Percentiles rank a stretch among this genome's conserved stretches.
Evolutionary conservation across 2,329 filamentous ascomycete genomes (phyloP).

Genomic region (Colletotrichum sansevieriae): DNA sequence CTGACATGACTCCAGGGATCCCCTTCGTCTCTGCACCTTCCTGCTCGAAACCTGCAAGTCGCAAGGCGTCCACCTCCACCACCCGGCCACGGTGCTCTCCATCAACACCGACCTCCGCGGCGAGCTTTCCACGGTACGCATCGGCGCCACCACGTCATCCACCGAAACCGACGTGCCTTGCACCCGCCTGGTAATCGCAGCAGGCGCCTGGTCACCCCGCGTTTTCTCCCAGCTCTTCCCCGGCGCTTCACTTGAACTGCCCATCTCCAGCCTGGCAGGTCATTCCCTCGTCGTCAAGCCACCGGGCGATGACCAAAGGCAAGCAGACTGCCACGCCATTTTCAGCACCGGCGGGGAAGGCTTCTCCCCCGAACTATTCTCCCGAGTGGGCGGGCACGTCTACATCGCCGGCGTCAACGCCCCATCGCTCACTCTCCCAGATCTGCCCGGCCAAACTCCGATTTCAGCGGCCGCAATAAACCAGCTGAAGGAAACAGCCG

Average conservation of each 20-base stretch:
- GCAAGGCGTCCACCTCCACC: constrained; percentile 74
- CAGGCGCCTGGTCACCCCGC: constrained; percentile 78
- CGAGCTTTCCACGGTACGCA: constrained; percentile 64
- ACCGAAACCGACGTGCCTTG: constrained; percentile 69
- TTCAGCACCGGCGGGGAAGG: constrained; percentile 71
- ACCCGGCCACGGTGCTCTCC: constrained; percentile 70
- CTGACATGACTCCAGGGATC: constrained; percentile 66
- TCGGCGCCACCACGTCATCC: constrained; percentile 59
- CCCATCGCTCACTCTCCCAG: constrained; percentile 69
- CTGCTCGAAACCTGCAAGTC: constrained; percentile 69
- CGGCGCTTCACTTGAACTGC: constrained; percentile 62
- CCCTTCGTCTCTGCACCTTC: constrained; percentile 74
- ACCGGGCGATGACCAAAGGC: constrained; percentile 59
- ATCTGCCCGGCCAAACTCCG: constrained; percentile 62
- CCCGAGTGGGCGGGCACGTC: constrained; percentile 74
- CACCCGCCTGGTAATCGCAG: constrained; percentile 73
- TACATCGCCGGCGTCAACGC: constrained; percentile 82
- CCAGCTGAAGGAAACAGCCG: constrained; percentile 63
- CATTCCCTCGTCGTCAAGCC: constrained; percentile 78
- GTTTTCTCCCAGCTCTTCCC: constrained; percentile 78
- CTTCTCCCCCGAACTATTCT: constrained; percentile 80
- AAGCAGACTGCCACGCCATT: constrained; percentile 72
- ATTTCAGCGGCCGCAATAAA: constrained; percentile 59
- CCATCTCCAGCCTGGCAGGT: constrained; percentile 74
- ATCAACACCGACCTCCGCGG: constrained; percentile 64